phyloP scores from a whole-genome alignment of 768 basidiomycete species.

The Lenzites betulinus region DNA sequence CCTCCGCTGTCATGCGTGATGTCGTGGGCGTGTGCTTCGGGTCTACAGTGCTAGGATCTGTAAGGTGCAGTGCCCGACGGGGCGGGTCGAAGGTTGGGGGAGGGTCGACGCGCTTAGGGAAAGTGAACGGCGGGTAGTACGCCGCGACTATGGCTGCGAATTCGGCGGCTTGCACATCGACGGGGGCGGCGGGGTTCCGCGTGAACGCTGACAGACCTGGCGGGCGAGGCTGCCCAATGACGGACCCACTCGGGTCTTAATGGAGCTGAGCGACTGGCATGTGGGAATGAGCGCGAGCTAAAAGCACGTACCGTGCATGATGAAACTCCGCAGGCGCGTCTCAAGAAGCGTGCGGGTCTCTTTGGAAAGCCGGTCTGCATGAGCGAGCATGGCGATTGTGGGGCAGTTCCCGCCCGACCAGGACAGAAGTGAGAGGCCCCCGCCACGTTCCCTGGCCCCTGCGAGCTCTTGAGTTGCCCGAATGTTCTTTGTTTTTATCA shows the following conservation, averaged over 20 bases:
- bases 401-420: slow-evolving; percentile 24
- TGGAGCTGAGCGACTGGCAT: not conserved
- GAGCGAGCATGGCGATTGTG: slow-evolving; percentile 17
- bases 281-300: not conserved
- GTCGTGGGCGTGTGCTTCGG: slow-evolving; percentile 8
- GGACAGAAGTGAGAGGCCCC: slow-evolving; percentile 11
- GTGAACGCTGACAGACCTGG: not conserved
- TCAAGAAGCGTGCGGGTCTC: slow-evolving; percentile 12
- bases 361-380: slow-evolving; percentile 14
- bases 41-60: not conserved
- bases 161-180: not conserved
- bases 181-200: not conserved
- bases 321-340: slow-evolving; percentile 17
- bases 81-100: not conserved
- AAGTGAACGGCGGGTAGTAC: slow-evolving; percentile 9
- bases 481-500: slow-evolving; percentile 20
- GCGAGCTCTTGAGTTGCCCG: slow-evolving; percentile 2
- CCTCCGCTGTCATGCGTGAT: slow-evolving; percentile 8
- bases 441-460: slow-evolving; percentile 1
- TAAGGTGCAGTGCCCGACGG: not conserved
- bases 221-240: slow-evolving; percentile 3
- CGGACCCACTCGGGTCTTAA: slow-evolving; percentile 7
- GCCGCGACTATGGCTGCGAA: slow-evolving; percentile 7
- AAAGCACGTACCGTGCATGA: slow-evolving; percentile 21
- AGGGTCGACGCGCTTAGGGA: slow-evolving; percentile 3